Percentiles rank a stretch among this genome's conserved stretches.
Evolutionary conservation across 352 stramenopile species (phyloP).

Genomic region (Globisporangium solare): DNA sequence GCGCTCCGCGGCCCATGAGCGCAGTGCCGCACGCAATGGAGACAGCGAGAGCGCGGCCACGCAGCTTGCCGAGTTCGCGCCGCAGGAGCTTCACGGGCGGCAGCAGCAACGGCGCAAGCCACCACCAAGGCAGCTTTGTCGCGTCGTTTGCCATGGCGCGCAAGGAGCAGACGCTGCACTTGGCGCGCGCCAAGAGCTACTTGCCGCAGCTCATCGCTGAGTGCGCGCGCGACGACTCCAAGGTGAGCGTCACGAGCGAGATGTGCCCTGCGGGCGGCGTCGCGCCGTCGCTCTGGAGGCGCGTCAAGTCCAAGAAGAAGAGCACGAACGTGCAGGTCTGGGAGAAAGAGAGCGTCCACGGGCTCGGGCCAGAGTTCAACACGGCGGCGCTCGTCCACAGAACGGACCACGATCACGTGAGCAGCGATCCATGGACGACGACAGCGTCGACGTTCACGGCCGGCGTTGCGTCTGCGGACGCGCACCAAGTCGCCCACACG

Average conservation of each 20-base stretch:
- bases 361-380: neutral
- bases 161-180: constrained; percentile 30
- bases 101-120: neutral
- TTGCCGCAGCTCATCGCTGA: constrained; percentile 29
- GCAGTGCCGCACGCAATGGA: too few relatives aligned
- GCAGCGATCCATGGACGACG: neutral
- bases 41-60: too few relatives aligned
- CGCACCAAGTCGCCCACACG: neutral
- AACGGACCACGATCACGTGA: neutral
- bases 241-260: neutral
- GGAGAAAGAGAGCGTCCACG: constrained; percentile 31
- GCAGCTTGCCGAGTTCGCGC: too few relatives aligned
- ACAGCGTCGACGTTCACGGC: neutral
- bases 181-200: constrained; percentile 20
- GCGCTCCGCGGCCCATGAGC: too few relatives aligned
- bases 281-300: constrained; percentile 13
- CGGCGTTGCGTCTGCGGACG: neutral
- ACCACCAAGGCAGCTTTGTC: constrained; percentile 38
- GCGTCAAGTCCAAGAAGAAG: constrained; percentile 34
- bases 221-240: constrained; percentile 16
- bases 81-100: too few relatives aligned
- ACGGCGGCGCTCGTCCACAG: constrained; percentile 10
- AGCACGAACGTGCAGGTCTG: constrained; percentile 26
- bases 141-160: constrained; percentile 42
- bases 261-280: too few relatives aligned